Evolutionary conservation across 495 filamentous ascomycete species (phyloP), one percentile per base, ranked within the genome.

Genomic region (Apodospora peruviana): DNA sequence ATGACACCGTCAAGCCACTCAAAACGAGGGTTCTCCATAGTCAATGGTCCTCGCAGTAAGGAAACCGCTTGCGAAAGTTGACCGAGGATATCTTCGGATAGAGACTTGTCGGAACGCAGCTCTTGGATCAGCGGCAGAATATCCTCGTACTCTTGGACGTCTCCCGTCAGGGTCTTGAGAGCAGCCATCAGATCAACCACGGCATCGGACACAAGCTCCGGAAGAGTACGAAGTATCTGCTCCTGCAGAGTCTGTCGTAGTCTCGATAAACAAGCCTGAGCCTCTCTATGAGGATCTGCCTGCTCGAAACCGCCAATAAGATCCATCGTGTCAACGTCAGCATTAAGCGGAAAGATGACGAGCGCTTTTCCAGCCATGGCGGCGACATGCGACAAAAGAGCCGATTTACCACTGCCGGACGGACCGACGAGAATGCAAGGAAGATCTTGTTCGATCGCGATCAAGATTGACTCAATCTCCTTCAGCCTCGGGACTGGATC

Each of bases 291-390:
- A 42, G 88, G 77, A 62, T 97, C 90, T 27, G 88, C 83, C 67
- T 99, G 94, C 59, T 97, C 94, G 60, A 94, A 99, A 0, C 93
- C 90, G 54, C 94, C 94, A 44, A 99, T 86, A 19, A 99, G 76
- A 60, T 99, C 94, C 82, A 91, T 96, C 14, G 91, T 88, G 65
- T 99, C 94, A 41, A 91, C 87, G 52, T 97, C 94, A 3, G 88
- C 81, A 64, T 94, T 96, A 56, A 97, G 73, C 10, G 90, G 80
- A 45, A 96, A 83, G 36, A 86, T 84, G 36, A 87, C 76, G 11
- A 96, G 67, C 4, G 79, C 69, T 35, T 83, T 84, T 21, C 93
- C 91, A 45, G 77, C 76, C 22, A 85, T 58, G 27, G 85, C 81
- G 16, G 94, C 91, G n/a, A 96, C 69, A 43, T 90, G 84, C 34